A percentile compares a stretch with the other conserved stretches of the same genome.
Conservation (phyloP, 148 eudicot species). For the Beta vulgaris region DNA sequence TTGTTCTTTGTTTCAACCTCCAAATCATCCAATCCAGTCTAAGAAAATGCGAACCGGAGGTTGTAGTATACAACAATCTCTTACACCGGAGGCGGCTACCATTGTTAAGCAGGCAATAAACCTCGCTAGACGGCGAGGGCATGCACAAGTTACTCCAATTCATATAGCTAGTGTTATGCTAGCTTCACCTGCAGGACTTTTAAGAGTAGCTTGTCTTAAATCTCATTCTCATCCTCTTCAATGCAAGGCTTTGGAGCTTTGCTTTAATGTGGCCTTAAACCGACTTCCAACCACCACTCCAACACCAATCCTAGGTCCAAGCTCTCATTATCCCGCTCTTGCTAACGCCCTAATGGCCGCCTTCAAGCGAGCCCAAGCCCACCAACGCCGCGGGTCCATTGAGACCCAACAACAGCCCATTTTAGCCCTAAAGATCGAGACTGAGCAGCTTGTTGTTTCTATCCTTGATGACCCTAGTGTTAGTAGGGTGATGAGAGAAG, state of each 20-base stretch:
- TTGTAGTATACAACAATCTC: constrained; percentile 63
- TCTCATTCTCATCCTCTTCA: constrained; percentile 85
- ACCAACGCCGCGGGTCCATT: constrained; percentile 76
- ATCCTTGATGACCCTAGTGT: constrained; percentile 94
- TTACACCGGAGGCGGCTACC: constrained; percentile 60
- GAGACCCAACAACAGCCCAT: constrained; percentile 85
- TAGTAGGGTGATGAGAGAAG: constrained; percentile 92
- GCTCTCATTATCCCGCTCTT: constrained; percentile 47
- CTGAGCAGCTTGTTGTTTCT: constrained; percentile 71
- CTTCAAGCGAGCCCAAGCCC: constrained; percentile 89
- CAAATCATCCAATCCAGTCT: too few relatives aligned
- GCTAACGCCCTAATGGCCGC: constrained; percentile 66
- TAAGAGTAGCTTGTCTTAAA: constrained; percentile 59
- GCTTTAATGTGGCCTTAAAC: constrained; percentile 94
- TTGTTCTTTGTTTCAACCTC: constrained; percentile 7
- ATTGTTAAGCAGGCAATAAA: constrained; percentile 74
- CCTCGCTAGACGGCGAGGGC: constrained; percentile 74
- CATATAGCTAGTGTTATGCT: constrained; percentile 87
- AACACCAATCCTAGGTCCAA: constrained; percentile 44
- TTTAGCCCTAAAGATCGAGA: constrained; percentile 75
- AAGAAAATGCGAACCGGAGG: constrained; percentile 80
- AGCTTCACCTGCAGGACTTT: constrained; percentile 52
- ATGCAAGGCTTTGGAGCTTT: constrained; percentile 88
- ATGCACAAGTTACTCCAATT: constrained; percentile 87
- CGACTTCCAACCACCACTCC: constrained; percentile 63